A percentile compares a stretch with the other conserved stretches of the same genome.
Evolutionary conservation across 2,329 filamentous ascomycete species (phyloP).

Genomic region (Ascochyta koolunga): DNA sequence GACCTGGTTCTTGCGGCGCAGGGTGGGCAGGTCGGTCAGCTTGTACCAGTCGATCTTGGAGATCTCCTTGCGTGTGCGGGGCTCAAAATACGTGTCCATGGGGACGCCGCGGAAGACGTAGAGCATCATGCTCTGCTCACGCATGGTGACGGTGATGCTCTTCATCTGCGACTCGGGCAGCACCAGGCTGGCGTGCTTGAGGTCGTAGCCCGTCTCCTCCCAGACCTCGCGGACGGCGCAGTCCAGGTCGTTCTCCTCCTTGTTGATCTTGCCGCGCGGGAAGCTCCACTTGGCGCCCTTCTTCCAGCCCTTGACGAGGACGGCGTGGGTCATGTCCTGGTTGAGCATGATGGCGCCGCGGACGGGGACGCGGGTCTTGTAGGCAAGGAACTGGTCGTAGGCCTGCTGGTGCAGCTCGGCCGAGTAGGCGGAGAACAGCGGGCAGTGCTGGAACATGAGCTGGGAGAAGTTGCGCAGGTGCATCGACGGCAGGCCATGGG

Average conservation of each 20-base stretch:
- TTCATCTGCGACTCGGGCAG: slow-evolving; percentile 72
- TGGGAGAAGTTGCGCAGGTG: slow-evolving; percentile 84
- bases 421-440: slow-evolving; percentile 81
- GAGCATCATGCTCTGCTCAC: slow-evolving; percentile 89
- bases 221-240: slow-evolving; percentile 94
- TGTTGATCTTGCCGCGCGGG: slow-evolving; percentile 96
- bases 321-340: slow-evolving; percentile 87
- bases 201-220: slow-evolving; percentile 92
- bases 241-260: slow-evolving; percentile 90
- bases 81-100: slow-evolving; percentile 85
- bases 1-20: slow-evolving; percentile 70
- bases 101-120: slow-evolving; percentile 92
- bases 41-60: slow-evolving; percentile 97
- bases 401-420: slow-evolving; percentile 78
- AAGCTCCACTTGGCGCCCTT: slow-evolving; percentile 97
- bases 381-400: slow-evolving; percentile 89
- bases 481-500: slow-evolving; percentile 80
- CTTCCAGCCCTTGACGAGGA: slow-evolving; percentile 98
- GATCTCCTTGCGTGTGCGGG: slow-evolving; percentile 93
- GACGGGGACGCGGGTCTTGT: slow-evolving; percentile 94
- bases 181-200: slow-evolving; percentile 76
- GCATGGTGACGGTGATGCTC: slow-evolving; percentile 86
- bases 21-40: slow-evolving; percentile 83
- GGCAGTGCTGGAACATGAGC: slow-evolving; percentile 92
- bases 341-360: slow-evolving; percentile 93